Conservation (phyloP, 2,329 filamentous ascomycete genomes). For the Geosmithia putterillii region DNA sequence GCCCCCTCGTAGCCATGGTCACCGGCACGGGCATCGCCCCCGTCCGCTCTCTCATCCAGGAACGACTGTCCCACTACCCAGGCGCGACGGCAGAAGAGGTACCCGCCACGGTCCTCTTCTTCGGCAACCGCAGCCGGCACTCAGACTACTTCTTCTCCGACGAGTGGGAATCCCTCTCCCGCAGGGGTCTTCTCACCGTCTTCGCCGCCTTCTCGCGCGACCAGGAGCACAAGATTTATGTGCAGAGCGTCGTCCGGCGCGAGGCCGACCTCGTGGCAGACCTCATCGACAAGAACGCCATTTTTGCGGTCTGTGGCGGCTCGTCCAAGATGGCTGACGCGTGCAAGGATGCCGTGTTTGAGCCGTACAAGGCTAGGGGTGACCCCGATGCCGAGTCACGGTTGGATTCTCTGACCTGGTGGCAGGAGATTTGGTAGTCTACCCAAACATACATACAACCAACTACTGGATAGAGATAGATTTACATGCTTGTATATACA, state of each 20-base stretch:
- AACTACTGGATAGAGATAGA: constrained; percentile 1
- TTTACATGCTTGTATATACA: neutral
- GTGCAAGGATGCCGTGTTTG: constrained; percentile 37
- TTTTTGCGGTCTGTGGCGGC: constrained; percentile 43
- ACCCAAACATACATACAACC: neutral
- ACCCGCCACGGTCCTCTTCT: constrained; percentile 55
- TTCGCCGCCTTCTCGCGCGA: constrained; percentile 37
- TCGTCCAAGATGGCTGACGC: constrained; percentile 45
- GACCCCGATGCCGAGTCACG: constrained; percentile 21
- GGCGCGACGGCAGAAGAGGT: constrained; percentile 9
- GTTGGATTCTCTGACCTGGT: constrained; percentile 27
- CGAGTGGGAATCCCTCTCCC: constrained; percentile 49
- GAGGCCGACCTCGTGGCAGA: constrained; percentile 20
- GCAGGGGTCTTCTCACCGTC: constrained; percentile 15
- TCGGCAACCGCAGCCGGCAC: constrained; percentile 63
- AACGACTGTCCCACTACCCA: constrained; percentile 35
- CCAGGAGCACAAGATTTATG: constrained; percentile 36
- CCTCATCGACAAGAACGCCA: constrained; percentile 24
- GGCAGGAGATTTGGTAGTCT: constrained; percentile 47
- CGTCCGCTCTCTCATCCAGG: constrained; percentile 67
- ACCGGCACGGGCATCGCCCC: constrained; percentile 84
- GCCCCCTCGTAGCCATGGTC: constrained; percentile 64
- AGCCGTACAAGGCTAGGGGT: constrained; percentile 28
- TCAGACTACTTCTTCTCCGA: constrained; percentile 73
- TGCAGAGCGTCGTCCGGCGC: constrained; percentile 39